phyloP scores from a whole-genome alignment of 2,329 filamentous ascomycete species.

The Penicillium sp. region DNA sequence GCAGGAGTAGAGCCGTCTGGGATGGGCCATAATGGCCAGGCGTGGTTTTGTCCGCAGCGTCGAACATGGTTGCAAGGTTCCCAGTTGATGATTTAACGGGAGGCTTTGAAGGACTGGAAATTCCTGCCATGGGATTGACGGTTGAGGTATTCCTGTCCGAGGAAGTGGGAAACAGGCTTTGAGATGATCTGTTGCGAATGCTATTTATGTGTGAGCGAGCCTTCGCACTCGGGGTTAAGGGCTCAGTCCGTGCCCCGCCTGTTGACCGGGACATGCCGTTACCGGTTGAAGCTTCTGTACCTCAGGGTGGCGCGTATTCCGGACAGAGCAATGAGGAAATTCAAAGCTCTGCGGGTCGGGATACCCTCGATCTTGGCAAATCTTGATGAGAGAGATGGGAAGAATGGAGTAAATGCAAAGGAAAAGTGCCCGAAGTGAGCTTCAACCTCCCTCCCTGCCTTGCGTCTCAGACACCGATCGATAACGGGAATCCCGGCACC shows the following conservation, averaged over 20 bases:
- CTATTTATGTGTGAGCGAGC: not conserved
- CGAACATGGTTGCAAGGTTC: not conserved
- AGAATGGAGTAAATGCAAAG: too few relatives aligned
- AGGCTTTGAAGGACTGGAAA: not conserved
- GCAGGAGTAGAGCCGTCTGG: conserved; percentile 31
- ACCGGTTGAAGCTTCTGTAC: not conserved
- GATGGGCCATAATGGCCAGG: conserved; percentile 24
- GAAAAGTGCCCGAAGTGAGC: too few relatives aligned
- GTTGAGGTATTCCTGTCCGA: not conserved
- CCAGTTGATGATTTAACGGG: not conserved
- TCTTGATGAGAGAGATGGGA: too few relatives aligned
- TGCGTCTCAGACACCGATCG: too few relatives aligned
- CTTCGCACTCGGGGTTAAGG: not conserved
- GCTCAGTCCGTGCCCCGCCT: not conserved
- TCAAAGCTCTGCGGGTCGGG: too few relatives aligned
- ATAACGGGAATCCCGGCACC: not conserved
- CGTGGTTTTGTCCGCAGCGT: not conserved
- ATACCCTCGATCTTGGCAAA: too few relatives aligned
- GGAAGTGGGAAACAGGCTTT: too few relatives aligned
- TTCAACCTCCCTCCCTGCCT: too few relatives aligned
- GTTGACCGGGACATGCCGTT: not conserved
- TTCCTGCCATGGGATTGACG: not conserved
- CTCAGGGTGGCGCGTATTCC: too few relatives aligned
- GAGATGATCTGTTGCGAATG: not conserved
- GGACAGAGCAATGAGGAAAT: too few relatives aligned